Evolutionary conservation across 495 filamentous ascomycete genomes (phyloP), one percentile per base, ranked within the genome.

Genomic region (Aspergillus coremiiformis): DNA sequence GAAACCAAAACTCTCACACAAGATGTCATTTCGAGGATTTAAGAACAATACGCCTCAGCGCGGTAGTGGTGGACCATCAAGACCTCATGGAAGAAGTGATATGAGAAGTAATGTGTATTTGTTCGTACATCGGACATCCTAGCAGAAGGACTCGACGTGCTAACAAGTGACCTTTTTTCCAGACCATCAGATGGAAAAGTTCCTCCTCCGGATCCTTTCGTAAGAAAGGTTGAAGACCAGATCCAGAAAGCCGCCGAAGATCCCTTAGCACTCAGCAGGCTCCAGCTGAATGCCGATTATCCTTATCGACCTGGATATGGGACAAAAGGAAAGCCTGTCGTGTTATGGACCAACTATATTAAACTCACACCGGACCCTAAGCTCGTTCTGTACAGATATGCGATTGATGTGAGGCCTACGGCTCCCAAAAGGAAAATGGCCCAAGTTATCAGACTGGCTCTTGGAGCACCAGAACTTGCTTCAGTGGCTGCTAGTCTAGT

Each of bases 221-320:
- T 19, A 17, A 39, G 15, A n/a, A 39, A 17, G 5, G 15, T 10
- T 20, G 35, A 19, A 39, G 35, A 39, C 9, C 9, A 4, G 19
- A 39, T 39, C 17, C 35, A 39, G 35, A 19, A 39, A 15, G n/a
- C n/a, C 2, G n/a, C 17, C n/a, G 17, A 6, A 6, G 15, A 39
- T 19, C 35, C 35, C 3, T 10, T 39, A 4, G 1, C 5, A 7
- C n/a, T 41, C 6, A 19, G 37, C 17, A 41, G 21, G 11, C 37
- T 41, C 17, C 17, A 41, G 21, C 15, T 41, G 3, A 21, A 6
- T 17, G 20, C 43, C 0, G 17, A 39, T 6, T 45, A 51, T 29
- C 48, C 53, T 7, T 33, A 59, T 9, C 75, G 83, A 9, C 83
- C 84, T 21, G 74, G 69, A 3, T 84, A 76, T 57, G 81, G 81